phyloP scores from a whole-genome alignment of 345 rosid genomes.

The Zanthoxylum bungeanum region DNA sequence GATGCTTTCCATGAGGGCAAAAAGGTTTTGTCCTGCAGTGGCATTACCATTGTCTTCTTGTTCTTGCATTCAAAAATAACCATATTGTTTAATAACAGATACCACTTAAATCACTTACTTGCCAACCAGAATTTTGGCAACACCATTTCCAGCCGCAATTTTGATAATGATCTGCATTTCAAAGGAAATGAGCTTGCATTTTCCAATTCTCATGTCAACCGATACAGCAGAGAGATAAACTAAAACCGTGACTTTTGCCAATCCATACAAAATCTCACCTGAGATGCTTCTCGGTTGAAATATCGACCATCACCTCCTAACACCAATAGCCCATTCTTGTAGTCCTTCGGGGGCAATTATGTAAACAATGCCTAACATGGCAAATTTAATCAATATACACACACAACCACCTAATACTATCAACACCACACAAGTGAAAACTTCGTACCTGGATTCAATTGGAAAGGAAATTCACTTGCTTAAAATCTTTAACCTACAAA shows the following conservation, averaged over 20 bases:
- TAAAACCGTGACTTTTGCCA: neutral
- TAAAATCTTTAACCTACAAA: constrained; percentile 79
- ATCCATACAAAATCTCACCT: constrained; percentile 38
- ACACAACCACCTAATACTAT: neutral
- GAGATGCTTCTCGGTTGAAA: constrained; percentile 81
- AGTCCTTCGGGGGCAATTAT: constrained; percentile 81
- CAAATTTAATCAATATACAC: constrained; percentile 8
- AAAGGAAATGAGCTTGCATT: constrained; percentile 11
- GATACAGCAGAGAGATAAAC: neutral
- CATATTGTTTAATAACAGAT: constrained; percentile 5
- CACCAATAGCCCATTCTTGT: constrained; percentile 67
- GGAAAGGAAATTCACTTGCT: constrained; percentile 81
- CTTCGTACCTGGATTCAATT: constrained; percentile 91
- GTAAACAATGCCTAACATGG: constrained; percentile 69
- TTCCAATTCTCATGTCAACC: neutral
- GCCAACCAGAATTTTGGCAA: constrained; percentile 81
- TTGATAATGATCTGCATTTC: constrained; percentile 72
- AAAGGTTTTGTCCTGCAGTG: neutral
- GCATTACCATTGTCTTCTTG: neutral
- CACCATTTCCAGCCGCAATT: constrained; percentile 96
- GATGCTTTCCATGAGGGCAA: neutral
- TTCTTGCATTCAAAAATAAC: neutral
- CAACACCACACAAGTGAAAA: constrained; percentile 2
- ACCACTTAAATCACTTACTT: constrained; percentile 40
- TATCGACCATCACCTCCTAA: constrained; percentile 96